Base-by-base conservation (phyloP, 306 rosid genomes). In the Cercis canadensis region DNA sequence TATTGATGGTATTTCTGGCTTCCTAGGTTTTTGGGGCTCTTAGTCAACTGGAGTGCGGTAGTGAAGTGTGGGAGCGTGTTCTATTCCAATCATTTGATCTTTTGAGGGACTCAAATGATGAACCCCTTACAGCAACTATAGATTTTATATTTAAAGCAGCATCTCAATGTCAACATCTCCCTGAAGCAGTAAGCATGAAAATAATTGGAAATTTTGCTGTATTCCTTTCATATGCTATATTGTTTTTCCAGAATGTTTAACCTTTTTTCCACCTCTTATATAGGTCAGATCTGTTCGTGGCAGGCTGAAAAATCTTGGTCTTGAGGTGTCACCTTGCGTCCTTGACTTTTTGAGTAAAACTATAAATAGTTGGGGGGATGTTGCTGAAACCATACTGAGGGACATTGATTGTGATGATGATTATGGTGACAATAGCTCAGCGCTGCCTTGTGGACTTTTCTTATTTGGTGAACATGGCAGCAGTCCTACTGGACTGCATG, bases 301-400 rank as follows among this genome's bases (percentile, higher is more conserved):
- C 68, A 85, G 92, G 88, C 88, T 95, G 72, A 95, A 89, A 81
- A 81, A 78, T 76, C 79, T 95, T 83, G 97, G 96, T 33, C 77
- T 82, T 34, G 84, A 87, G 51, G 97, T 95, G 78, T 86, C 99
- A 24, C 93, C 92, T 57, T 86, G 86, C 78, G 99, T 95, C 73
- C 96, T 95, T 62, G 95, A 92, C 63, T 87, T 95, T 80, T 85
- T 95, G 79, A 86, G 97, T 63, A 91, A 83, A 78, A 95, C 96
- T 75, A 84, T 91, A 76, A 92, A 91, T 86, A 91, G 97, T 81
- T 91, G 99, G 97, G 97, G 97, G 62, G 97, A 91, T 86, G 99
- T 89, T 85, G 95, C 99, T 66, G 99, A 95, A 85, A 83, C 96
- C 68, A 77, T 95, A 66, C 96, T 95, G 15, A 82, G 96, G 83